Conservation (phyloP, 2,329 filamentous ascomycete species). For the Fusarium sp. region DNA sequence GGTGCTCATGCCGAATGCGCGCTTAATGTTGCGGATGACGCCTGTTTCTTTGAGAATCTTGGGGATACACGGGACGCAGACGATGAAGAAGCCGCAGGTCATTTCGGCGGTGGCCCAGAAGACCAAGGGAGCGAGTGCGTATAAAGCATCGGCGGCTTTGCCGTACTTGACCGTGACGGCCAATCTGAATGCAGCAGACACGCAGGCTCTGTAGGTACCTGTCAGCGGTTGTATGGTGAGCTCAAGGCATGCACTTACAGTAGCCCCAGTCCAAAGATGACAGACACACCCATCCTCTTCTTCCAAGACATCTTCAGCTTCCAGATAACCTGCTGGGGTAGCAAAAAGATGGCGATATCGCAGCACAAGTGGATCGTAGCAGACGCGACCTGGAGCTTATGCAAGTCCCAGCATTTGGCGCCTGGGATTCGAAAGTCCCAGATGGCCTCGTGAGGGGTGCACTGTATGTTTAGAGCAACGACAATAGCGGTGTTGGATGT, state of each 20-base stretch:
- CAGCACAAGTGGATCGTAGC: background rate
- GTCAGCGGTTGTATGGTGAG: background rate
- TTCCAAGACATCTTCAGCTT: constrained; percentile 43
- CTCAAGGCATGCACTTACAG: background rate
- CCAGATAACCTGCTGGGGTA: constrained; percentile 47
- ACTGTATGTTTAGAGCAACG: constrained; percentile 5
- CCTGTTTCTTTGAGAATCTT: constrained; percentile 25
- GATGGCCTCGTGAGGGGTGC: constrained; percentile 2
- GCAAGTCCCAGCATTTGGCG: constrained; percentile 6
- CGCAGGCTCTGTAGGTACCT: background rate
- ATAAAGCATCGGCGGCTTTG: background rate
- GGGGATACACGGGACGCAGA: constrained; percentile 1
- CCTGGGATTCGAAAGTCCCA: background rate
- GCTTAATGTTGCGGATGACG: constrained; percentile 32
- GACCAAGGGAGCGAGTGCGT: background rate
- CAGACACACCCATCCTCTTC: constrained; percentile 45
- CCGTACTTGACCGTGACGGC: constrained; percentile 2
- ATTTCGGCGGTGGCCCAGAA: constrained; percentile 15
- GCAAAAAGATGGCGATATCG: constrained; percentile 43
- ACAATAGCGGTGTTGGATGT: constrained; percentile 6
- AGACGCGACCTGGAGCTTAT: background rate
- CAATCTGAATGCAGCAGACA: background rate
- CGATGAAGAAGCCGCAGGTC: constrained; percentile 13
- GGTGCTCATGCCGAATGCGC: constrained; percentile 24
- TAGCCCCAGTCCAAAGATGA: constrained; percentile 41